Evolutionary conservation across 2,329 filamentous ascomycete genomes (phyloP), one percentile per base, ranked within the genome.

Genomic region (Pseudovirgaria hyperparasitica): DNA sequence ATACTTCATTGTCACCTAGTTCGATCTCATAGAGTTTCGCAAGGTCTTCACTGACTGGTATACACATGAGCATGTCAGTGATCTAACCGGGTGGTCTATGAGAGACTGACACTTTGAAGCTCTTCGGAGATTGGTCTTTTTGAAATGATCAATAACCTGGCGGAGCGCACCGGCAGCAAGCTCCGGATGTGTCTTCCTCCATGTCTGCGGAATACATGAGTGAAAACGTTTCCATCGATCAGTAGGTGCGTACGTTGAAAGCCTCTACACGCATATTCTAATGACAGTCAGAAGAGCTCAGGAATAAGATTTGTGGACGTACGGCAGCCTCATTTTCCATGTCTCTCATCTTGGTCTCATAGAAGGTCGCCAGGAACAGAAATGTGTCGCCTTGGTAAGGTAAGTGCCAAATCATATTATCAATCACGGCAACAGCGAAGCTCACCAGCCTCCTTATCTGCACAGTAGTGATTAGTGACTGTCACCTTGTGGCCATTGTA

Each of bases 21-120:
- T 92, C 82, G 19, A 72, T 63, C 62, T 96, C 86, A 45, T 79
- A 87, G 15, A 93, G 60, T 49, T 94, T 85, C 11, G 76, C 90
- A 33, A 93, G 62, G 37, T 80, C 79, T 58, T 96, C 82, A 63
- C 93, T 82, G 54, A 93, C 23, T 25, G 23, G n/a, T 12, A n/a
- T n/a, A 12, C 9, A 20, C 9, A 11, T 20, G 9, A 20, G 19
- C 9, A 9, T 9, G 9, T 20, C 11, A 11, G 11, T 9, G 11
- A 20, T 20, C 11, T 9, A 20, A 20, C 9, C 9, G 19, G 11
- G 11, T 11, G 19, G 9, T 20, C 9, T 9, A 20, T 11, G 11
- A 9, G 19, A 11, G 11, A 25, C 23, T 19, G 3, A 5, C 24
- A 79, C 14, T 81, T 80, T 8, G 90, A 90, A 9, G 90, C 87